Base-by-base conservation (phyloP, 768 basidiomycete genomes). In the Crepidotus variabilis region DNA sequence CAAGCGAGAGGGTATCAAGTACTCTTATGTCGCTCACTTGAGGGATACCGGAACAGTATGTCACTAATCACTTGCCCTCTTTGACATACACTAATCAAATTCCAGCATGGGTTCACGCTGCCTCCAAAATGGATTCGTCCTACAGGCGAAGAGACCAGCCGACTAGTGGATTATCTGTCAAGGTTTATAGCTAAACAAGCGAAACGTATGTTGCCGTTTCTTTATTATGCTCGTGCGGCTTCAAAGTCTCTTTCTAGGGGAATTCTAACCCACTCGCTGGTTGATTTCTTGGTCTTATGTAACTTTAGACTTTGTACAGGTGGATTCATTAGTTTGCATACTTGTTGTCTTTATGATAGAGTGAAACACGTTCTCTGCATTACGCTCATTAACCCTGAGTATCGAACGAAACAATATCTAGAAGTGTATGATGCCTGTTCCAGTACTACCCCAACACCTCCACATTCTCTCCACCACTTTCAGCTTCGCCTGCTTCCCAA, bases 381-480 rank as follows among this genome's bases (percentile, higher is more conserved):
- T 14, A 5, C 11, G 5, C 14, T 11, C 2, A 43, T 43, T 43
- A 5, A 3, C 18, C 3, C 39, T 20, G 39, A 8, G 35, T 36
- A 8, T 36, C 13, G 11, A 43, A 11, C 13, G 22, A 28, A 14
- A 47, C 34, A 32, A 46, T 46, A 47, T 55, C 56, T 36, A 52
- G 48, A 57, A 43, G 51, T 53, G 5, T 66, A 69, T 90, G 88
- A 92, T n/a, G 82, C 85, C 11, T 91, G 73, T n/a, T 33, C 57
- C 57, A 24, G 75, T 71, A 11, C 63, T 71, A 0, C 86, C 87
- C 92, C 92, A 97, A 54, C 83, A 84, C 62, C 87, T 83, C 91
- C 93, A 92, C 85, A 96, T 92, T 66, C 91, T 73, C 50, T 92
- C 84, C 5, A 95, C 74, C 1, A 94, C 87, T 46, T 78, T 72